These are phyloP conservation scores for Lactarius sp. DNA, from an alignment of 768 basidiomycete genomes.

Conservation along the genomic window DNA sequence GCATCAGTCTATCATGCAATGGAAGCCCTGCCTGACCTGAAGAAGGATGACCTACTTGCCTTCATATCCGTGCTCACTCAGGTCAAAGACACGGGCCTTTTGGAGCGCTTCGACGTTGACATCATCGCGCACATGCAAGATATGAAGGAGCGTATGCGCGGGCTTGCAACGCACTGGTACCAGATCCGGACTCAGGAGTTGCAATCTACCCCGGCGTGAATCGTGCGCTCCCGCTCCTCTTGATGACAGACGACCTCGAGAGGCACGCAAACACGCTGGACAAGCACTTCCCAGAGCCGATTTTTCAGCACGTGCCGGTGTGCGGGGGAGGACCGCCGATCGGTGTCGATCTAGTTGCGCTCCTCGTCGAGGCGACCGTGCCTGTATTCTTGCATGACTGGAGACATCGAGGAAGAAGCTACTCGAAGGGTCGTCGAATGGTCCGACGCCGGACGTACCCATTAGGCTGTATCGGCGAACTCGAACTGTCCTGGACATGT, in stretches of 20 bases:
- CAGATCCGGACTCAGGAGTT: constrained; percentile 58
- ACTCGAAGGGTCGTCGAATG: constrained; percentile 80
- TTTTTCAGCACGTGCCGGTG: constrained; percentile 61
- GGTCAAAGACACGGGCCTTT: constrained; percentile 61
- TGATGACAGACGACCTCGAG: constrained; percentile 88
- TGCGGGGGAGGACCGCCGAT: neutral
- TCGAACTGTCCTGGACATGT: constrained; percentile 71
- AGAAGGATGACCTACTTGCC: constrained; percentile 61
- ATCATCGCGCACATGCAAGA: constrained; percentile 61
- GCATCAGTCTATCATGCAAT: constrained; percentile 79
- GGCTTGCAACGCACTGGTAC: constrained; percentile 58
- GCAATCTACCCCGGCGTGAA: constrained; percentile 72
- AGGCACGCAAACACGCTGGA: constrained; percentile 78
- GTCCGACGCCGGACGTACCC: constrained; percentile 80
- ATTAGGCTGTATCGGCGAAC: constrained; percentile 84
- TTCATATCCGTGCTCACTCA: constrained; percentile 66
- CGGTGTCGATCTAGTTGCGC: constrained; percentile 63
- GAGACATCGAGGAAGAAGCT: constrained; percentile 66
- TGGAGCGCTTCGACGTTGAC: constrained; percentile 73
- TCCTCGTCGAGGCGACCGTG: constrained; percentile 62
- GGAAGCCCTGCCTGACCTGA: constrained; percentile 70
- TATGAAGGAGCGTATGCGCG: constrained; percentile 58
- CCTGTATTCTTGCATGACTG: constrained; percentile 65
- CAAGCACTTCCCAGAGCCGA: constrained; percentile 79
- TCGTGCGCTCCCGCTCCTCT: constrained; percentile 69